Evolutionary conservation across 768 basidiomycete species (phyloP).

Genomic region (Lenzites betulinus): DNA sequence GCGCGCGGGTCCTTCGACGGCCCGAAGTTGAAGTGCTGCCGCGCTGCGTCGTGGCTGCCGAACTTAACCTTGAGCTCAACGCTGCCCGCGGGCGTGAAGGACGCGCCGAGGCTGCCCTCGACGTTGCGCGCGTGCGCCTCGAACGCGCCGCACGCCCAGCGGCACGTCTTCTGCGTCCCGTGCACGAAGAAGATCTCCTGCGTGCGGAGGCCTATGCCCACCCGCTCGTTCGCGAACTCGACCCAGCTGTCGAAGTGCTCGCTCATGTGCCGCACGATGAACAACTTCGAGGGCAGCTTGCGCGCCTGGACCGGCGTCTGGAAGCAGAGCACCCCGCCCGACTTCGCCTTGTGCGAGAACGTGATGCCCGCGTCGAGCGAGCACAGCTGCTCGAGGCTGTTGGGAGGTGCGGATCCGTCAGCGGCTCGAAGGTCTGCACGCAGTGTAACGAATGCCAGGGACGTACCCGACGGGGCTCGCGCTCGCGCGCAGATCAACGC

Average conservation of each 20-base stretch:
- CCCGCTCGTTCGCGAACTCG: conserved; percentile 3
- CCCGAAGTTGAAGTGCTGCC: background rate
- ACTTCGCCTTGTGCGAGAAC: background rate
- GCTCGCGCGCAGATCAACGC: background rate
- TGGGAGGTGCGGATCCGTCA: too few relatives aligned
- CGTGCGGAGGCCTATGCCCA: background rate
- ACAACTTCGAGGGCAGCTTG: background rate
- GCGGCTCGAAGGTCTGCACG: too few relatives aligned
- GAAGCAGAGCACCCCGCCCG: background rate
- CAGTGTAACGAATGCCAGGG: too few relatives aligned
- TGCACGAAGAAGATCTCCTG: conserved; percentile 7
- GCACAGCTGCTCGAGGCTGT: too few relatives aligned
- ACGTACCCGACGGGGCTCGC: background rate
- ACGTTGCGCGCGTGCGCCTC: background rate
- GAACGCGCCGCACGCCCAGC: conserved; percentile 3
- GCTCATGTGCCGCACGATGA: conserved; percentile 1
- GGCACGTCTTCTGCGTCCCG: conserved; percentile 6
- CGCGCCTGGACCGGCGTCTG: background rate
- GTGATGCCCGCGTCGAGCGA: too few relatives aligned
- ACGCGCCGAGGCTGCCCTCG: background rate
- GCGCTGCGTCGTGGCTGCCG: background rate
- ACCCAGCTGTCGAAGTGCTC: conserved; percentile 8
- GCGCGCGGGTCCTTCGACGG: background rate
- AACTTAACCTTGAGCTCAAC: background rate
- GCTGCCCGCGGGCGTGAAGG: background rate